These are phyloP conservation scores for Aureobasidium namibiae DNA, from an alignment of 2,329 filamentous ascomycete genomes.

Conservation along the genomic window DNA sequence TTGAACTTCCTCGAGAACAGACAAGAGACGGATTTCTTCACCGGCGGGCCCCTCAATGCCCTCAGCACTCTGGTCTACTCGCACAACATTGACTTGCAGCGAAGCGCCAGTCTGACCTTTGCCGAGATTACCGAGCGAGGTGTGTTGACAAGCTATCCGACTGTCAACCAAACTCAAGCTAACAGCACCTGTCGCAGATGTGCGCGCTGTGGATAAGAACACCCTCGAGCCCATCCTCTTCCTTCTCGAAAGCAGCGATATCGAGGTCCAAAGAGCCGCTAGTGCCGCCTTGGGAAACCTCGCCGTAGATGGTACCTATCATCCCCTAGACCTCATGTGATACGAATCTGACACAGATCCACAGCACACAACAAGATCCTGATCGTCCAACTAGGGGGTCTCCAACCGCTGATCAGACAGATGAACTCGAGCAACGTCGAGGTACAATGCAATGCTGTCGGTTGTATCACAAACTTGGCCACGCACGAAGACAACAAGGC, in stretches of 20 bases:
- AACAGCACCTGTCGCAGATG: slow-evolving; percentile 49
- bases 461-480: slow-evolving; percentile 95
- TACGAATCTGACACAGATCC: not conserved
- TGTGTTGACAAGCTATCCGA: slow-evolving; percentile 34
- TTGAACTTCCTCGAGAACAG: slow-evolving; percentile 94
- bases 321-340: not conserved
- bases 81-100: slow-evolving; percentile 94
- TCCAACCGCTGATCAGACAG: slow-evolving; percentile 87
- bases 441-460: slow-evolving; percentile 97
- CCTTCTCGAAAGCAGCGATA: slow-evolving; percentile 87
- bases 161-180: not conserved
- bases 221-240: slow-evolving; percentile 95
- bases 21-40: slow-evolving; percentile 96
- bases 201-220: slow-evolving; percentile 87
- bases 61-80: slow-evolving; percentile 96
- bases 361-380: slow-evolving; percentile 94
- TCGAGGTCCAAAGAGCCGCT: slow-evolving; percentile 92
- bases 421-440: slow-evolving; percentile 98
- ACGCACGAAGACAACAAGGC: slow-evolving; percentile 99
- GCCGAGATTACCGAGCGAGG: slow-evolving; percentile 98
- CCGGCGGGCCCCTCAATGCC: slow-evolving; percentile 85
- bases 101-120: slow-evolving; percentile 95
- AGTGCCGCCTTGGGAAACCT: slow-evolving; percentile 94
- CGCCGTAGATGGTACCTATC: slow-evolving; percentile 76
- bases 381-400: slow-evolving; percentile 85